These are phyloP conservation scores for Xylaria sp. DNA, from an alignment of 495 filamentous ascomycete species.

Conservation along the genomic window DNA sequence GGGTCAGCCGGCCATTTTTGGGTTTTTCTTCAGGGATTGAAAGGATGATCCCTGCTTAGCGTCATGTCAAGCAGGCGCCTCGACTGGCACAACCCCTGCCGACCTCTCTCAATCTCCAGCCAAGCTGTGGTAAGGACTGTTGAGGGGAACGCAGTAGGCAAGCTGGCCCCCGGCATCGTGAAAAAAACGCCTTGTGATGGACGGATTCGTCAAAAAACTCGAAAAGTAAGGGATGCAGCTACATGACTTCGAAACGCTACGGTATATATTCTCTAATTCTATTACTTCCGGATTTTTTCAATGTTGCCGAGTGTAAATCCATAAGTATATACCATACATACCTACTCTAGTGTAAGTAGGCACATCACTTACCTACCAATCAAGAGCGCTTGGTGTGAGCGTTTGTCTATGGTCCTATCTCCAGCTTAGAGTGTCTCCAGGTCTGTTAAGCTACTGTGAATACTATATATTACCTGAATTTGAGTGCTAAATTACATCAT, in stretches of 20 bases:
- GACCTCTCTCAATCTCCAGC: constrained; percentile 1
- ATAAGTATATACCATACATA: neutral
- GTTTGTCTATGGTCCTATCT: neutral
- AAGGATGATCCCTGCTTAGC: constrained; percentile 4
- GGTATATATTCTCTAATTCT: neutral
- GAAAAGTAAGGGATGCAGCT: neutral
- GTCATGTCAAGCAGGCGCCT: constrained; percentile 21
- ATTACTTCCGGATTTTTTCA: neutral
- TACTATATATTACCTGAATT: neutral
- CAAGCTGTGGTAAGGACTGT: neutral
- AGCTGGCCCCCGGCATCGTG: neutral
- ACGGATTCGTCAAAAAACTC: neutral
- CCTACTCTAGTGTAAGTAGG: too few relatives aligned
- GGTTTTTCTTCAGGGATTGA: constrained; percentile 18
- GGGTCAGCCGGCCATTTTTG: constrained; percentile 24
- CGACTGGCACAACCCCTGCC: constrained; percentile 8
- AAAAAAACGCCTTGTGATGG: neutral
- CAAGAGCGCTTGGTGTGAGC: neutral
- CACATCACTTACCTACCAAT: neutral
- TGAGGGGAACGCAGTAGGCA: neutral
- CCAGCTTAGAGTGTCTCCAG: neutral
- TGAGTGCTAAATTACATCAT: neutral
- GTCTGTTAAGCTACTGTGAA: neutral
- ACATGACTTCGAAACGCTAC: neutral
- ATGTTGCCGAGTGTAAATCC: neutral